Evolutionary conservation across 345 rosid genomes (phyloP).

Genomic region (Tarenaya hassleriana): DNA sequence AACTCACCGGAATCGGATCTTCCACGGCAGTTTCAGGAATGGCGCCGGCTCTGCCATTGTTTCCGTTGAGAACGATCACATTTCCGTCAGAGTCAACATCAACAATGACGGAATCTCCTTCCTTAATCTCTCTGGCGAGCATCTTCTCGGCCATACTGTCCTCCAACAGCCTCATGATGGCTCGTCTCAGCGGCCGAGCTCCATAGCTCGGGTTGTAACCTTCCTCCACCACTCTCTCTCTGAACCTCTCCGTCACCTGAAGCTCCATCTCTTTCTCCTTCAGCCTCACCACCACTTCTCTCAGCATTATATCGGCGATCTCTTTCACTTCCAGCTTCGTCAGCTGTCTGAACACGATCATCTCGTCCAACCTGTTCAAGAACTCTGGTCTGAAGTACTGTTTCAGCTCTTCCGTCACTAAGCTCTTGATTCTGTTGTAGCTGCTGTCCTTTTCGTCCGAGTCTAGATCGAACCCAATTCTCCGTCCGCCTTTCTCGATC

Average conservation of each 20-base stretch:
- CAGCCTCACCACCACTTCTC: conserved; percentile 75
- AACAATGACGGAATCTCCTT: conserved; percentile 84
- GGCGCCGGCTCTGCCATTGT: conserved; percentile 36
- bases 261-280: conserved; percentile 79
- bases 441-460: conserved; percentile 91
- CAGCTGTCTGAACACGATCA: conserved; percentile 92
- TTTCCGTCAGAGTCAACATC: conserved; percentile 82
- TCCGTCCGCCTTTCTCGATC: conserved; percentile 85
- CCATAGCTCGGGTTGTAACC: conserved; percentile 97
- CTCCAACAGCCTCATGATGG: conserved; percentile 88
- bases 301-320: conserved; percentile 88
- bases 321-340: conserved; percentile 90
- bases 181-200: conserved; percentile 93
- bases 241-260: conserved; percentile 88
- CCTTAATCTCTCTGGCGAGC: conserved; percentile 90
- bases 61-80: conserved; percentile 78
- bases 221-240: conserved; percentile 87
- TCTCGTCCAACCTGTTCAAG: conserved; percentile 90
- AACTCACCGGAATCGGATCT: conserved; percentile 36
- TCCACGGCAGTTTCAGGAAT: conserved; percentile 33
- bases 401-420: conserved; percentile 89
- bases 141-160: conserved; percentile 99
- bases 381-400: conserved; percentile 94
- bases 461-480: conserved; percentile 88
- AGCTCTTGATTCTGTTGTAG: conserved; percentile 82